These are phyloP conservation scores for Lactifluus subvellereus DNA, from an alignment of 768 basidiomycete genomes.

Conservation along the genomic window DNA sequence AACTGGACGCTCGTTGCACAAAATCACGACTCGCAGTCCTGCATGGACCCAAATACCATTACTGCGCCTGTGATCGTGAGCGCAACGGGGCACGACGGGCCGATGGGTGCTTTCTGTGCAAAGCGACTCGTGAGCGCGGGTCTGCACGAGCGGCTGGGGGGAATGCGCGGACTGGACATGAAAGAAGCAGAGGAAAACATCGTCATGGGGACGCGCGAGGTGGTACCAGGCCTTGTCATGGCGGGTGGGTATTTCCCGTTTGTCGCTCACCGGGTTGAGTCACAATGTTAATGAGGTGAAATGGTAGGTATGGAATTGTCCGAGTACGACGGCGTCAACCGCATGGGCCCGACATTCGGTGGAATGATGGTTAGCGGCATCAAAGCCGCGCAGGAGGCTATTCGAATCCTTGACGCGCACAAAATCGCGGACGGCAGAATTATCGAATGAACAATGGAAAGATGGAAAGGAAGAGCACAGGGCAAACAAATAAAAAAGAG, in stretches of 20 bases:
- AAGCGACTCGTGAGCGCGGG: conserved; percentile 73
- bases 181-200: conserved; percentile 78
- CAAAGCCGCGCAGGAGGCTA: conserved; percentile 63
- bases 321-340: conserved; percentile 73
- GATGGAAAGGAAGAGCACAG: neutral
- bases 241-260: conserved; percentile 43
- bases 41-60: conserved; percentile 68
- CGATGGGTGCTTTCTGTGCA: conserved; percentile 77
- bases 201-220: conserved; percentile 71
- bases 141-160: conserved; percentile 66
- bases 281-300: conserved; percentile 12
- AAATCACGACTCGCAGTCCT: conserved; percentile 69
- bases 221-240: conserved; percentile 68
- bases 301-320: conserved; percentile 71
- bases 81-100: conserved; percentile 72
- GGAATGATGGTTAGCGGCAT: conserved; percentile 76
- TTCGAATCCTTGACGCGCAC: conserved; percentile 44
- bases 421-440: conserved; percentile 52
- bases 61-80: conserved; percentile 71
- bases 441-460: conserved; percentile 33
- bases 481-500: neutral
- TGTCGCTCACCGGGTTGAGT: neutral
- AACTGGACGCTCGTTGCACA: conserved; percentile 49
- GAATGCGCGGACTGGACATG: conserved; percentile 80
- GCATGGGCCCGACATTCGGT: conserved; percentile 67